phyloP scores from a whole-genome alignment of 345 rosid genomes.

The Salix dunnii region DNA sequence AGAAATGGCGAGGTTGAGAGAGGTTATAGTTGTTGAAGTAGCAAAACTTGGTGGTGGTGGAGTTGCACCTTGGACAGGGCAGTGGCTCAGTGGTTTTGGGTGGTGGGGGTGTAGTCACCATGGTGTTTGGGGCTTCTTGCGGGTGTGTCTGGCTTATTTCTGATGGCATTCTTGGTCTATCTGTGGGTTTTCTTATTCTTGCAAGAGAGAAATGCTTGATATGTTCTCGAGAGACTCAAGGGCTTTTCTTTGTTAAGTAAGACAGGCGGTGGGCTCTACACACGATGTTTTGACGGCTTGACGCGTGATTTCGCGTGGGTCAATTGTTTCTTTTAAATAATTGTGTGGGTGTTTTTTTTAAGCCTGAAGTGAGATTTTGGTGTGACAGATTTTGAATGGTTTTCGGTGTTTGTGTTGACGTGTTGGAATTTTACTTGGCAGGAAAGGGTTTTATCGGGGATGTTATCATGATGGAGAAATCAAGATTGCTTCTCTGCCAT shows the following conservation, averaged over 20 bases:
- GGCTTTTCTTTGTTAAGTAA: not conserved
- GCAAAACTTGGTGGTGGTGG: slow-evolving; percentile 59
- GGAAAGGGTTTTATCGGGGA: not conserved
- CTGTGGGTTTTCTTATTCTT: not conserved
- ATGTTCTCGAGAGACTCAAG: not conserved
- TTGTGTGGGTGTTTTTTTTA: not conserved
- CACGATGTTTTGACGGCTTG: not conserved
- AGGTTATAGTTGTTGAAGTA: slow-evolving; percentile 69
- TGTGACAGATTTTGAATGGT: not conserved
- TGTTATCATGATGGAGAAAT: not conserved
- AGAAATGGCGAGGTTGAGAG: slow-evolving; percentile 67
- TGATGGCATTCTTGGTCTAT: slow-evolving; percentile 28
- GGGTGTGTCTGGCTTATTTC: slow-evolving; percentile 29
- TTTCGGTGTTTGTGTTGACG: not conserved
- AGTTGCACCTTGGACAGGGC: slow-evolving; percentile 58
- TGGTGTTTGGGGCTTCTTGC: slow-evolving; percentile 10
- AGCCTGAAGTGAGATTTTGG: not conserved
- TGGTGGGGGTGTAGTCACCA: slow-evolving; percentile 19
- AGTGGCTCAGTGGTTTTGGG: slow-evolving; percentile 35
- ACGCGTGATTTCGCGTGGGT: slow-evolving; percentile 12
- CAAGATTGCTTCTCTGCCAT: not conserved
- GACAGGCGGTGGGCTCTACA: slow-evolving; percentile 2
- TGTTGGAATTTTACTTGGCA: not conserved
- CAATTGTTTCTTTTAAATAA: not conserved
- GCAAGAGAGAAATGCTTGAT: not conserved